These are phyloP conservation scores for Mallotus nudiflorus DNA, from an alignment of 345 rosid species.

Conservation along the genomic window DNA sequence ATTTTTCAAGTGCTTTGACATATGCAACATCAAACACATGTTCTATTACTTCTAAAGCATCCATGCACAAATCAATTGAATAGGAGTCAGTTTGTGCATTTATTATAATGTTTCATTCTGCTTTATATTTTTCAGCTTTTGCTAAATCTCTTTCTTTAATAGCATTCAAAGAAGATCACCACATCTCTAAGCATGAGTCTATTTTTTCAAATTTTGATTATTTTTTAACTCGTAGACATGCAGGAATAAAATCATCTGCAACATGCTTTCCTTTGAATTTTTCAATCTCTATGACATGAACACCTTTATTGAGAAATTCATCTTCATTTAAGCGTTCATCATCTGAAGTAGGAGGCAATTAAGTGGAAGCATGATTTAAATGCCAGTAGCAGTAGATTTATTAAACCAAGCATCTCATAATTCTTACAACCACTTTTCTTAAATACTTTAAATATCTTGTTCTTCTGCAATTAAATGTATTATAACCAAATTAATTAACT, in stretches of 20 bases:
- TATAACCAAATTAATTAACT: too few relatives aligned
- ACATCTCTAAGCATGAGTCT: too few relatives aligned
- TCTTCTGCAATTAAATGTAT: too few relatives aligned
- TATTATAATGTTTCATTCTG: too few relatives aligned
- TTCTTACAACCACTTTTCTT: too few relatives aligned
- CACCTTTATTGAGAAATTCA: too few relatives aligned
- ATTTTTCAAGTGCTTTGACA: too few relatives aligned
- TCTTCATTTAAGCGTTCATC: too few relatives aligned
- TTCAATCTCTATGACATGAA: too few relatives aligned
- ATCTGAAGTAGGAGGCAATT: neutral
- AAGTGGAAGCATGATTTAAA: neutral
- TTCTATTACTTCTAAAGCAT: neutral
- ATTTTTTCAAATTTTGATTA: neutral
- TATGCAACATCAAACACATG: neutral
- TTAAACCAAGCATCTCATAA: neutral
- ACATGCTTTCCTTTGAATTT: too few relatives aligned
- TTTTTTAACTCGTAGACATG: neutral
- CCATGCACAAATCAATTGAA: neutral
- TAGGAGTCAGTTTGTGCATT: too few relatives aligned
- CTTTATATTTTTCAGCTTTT: neutral
- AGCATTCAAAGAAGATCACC: neutral
- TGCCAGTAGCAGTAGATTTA: neutral
- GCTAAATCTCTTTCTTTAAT: neutral
- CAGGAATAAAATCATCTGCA: neutral
- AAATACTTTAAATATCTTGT: too few relatives aligned